A percentile compares a stretch with the other conserved stretches of the same genome.
Conservation (phyloP, 768 basidiomycete genomes). For the Psilocybe sp. region DNA sequence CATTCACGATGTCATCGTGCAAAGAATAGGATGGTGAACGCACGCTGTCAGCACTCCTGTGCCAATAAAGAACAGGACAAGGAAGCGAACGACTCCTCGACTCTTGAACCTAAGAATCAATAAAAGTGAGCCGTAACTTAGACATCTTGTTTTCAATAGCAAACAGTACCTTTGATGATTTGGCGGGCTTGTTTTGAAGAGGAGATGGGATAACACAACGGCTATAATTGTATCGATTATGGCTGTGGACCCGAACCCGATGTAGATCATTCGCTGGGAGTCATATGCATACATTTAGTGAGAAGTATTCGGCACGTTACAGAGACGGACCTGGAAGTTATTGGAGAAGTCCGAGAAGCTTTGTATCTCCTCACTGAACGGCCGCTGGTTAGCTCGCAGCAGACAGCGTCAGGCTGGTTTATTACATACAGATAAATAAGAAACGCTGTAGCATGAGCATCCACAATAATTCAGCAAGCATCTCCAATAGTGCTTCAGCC, state of each 20-base stretch:
- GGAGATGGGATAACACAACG: conserved; percentile 6
- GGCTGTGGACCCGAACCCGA: conserved; percentile 9
- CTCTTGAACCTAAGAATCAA: not conserved
- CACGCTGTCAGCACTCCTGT: conserved; percentile 12
- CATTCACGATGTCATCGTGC: not conserved
- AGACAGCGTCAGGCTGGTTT: too few species aligned
- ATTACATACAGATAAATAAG: not conserved
- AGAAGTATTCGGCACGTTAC: not conserved
- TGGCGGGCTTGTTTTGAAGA: conserved; percentile 6
- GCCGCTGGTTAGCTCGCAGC: not conserved
- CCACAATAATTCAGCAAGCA: not conserved
- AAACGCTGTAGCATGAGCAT: not conserved
- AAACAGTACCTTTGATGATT: not conserved
- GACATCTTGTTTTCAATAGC: not conserved
- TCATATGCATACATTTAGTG: not conserved
- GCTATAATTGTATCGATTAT: conserved; percentile 10
- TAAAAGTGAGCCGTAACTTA: not conserved
- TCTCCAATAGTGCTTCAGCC: not conserved
- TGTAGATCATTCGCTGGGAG: conserved; percentile 4
- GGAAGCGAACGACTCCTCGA: conserved; percentile 4
- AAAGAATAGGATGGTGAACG: not conserved
- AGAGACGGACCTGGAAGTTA: not conserved
- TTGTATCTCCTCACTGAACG: not conserved
- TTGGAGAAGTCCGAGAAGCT: conserved; percentile 5
- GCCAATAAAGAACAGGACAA: conserved; percentile 11